Evolutionary conservation across 768 basidiomycete species (phyloP).

Genomic region (Asterophora parasitica): DNA sequence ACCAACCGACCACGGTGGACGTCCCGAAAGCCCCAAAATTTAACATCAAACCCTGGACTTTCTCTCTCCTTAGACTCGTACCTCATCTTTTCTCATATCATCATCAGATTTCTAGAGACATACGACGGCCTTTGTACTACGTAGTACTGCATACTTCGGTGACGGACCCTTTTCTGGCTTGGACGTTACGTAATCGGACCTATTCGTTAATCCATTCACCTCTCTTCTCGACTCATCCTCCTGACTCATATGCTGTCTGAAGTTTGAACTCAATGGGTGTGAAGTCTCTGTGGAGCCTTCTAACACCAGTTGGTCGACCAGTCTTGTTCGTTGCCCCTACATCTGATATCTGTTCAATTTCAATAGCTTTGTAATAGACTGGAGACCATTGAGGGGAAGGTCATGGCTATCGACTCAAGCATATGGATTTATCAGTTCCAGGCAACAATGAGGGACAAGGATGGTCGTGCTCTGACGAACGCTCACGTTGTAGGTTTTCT

Average conservation of each 20-base stretch:
- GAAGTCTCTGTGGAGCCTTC: conserved; percentile 90
- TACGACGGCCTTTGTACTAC: neutral
- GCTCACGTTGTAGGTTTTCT: conserved; percentile 92
- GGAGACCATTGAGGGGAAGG: conserved; percentile 92
- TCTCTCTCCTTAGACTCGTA: conserved; percentile 1
- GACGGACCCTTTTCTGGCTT: neutral
- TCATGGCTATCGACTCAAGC: conserved; percentile 95
- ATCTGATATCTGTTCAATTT: conserved; percentile 1
- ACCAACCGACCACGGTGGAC: conserved; percentile 22
- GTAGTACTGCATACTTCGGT: neutral
- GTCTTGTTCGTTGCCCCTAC: conserved; percentile 55
- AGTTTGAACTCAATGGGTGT: conserved; percentile 71
- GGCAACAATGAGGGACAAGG: conserved; percentile 98
- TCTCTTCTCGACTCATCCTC: neutral
- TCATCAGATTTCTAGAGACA: neutral
- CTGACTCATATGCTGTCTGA: conserved; percentile 9
- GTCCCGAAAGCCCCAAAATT: conserved; percentile 34
- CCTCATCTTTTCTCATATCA: neutral
- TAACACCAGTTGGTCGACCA: conserved; percentile 91
- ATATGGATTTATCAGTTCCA: conserved; percentile 99
- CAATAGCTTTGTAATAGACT: conserved; percentile 45
- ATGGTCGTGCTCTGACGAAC: conserved; percentile 84
- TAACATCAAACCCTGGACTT: conserved; percentile 9
- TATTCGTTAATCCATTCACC: neutral
- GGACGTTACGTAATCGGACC: conserved; percentile 13